Percentiles rank a stretch among this genome's conserved stretches.
These are phyloP conservation scores for Taphrina betulina DNA, from an alignment of 1,139 yeast genomes.

Conservation along the genomic window DNA sequence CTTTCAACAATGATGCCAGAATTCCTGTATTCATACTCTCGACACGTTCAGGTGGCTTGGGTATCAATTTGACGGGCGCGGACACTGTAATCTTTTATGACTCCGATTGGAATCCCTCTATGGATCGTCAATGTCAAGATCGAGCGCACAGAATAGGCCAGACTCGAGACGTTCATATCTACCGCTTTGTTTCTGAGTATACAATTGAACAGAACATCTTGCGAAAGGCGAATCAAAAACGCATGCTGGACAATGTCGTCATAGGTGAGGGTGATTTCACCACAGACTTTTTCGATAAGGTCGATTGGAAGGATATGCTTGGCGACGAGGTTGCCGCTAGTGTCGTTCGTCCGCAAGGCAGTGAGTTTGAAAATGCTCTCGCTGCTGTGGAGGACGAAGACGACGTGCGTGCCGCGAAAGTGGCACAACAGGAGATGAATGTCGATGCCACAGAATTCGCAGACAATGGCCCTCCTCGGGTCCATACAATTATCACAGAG, in stretches of 20 bases:
- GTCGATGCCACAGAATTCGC: conserved; percentile 76
- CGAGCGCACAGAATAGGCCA: conserved; percentile 99
- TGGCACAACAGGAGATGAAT: conserved; percentile 84
- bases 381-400: conserved; percentile 97
- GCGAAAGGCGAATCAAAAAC: conserved; percentile 91
- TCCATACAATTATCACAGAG: neutral
- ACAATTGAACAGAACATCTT: conserved; percentile 95
- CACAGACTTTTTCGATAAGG: conserved; percentile 87
- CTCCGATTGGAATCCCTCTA: conserved; percentile 99
- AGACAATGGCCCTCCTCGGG: conserved; percentile 34
- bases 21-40: conserved; percentile 91
- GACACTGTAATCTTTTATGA: conserved; percentile 99
- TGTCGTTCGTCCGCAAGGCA: conserved; percentile 39
- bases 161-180: conserved; percentile 94
- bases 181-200: conserved; percentile 91
- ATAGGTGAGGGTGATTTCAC: conserved; percentile 98
- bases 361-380: conserved; percentile 61
- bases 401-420: conserved; percentile 87
- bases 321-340: conserved; percentile 51
- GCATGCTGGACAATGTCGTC: conserved; percentile 90
- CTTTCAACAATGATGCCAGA: conserved; percentile 80
- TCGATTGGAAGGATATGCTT: conserved; percentile 83
- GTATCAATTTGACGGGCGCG: conserved; percentile 96
- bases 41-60: conserved; percentile 96
- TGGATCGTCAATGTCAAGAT: conserved; percentile 99